Evolutionary conservation across 2,329 filamentous ascomycete species (phyloP).

Genomic region (Colletotrichum sp.): DNA sequence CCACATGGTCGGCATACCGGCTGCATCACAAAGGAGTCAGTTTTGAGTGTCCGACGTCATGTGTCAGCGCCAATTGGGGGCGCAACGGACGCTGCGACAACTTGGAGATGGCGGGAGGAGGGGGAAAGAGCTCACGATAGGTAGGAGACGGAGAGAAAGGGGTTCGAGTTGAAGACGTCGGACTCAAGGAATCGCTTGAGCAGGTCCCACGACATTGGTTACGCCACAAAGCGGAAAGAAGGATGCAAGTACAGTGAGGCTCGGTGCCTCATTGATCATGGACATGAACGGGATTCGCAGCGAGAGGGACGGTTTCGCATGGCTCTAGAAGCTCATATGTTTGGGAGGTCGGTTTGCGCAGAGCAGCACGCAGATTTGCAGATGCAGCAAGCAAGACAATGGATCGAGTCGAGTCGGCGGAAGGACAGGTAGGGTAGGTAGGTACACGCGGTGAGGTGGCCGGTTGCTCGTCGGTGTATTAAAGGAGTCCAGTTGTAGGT

Average conservation of each 20-base stretch:
- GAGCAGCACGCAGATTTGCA: conserved; percentile 9
- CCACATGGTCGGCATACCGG: conserved; percentile 87
- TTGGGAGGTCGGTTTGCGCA: background rate
- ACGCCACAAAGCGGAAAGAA: conserved; percentile 32
- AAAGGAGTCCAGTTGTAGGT: background rate
- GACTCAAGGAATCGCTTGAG: conserved; percentile 90
- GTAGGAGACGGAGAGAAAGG: conserved; percentile 87
- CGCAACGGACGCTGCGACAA: background rate
- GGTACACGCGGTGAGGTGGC: background rate
- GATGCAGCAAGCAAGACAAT: conserved; percentile 3
- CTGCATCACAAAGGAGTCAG: conserved; percentile 44
- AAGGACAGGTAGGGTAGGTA: background rate
- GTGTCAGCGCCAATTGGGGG: background rate
- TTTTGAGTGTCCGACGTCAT: background rate
- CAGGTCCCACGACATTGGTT: conserved; percentile 81
- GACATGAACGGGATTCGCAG: conserved; percentile 29
- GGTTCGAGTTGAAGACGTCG: conserved; percentile 92
- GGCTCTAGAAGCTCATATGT: conserved; percentile 20
- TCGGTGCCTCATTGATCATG: conserved; percentile 43
- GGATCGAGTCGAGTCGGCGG: background rate
- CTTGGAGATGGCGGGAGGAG: background rate
- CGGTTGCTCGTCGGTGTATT: conserved; percentile 1
- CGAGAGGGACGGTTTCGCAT: conserved; percentile 27
- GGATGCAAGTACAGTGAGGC: conserved; percentile 30
- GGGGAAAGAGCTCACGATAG: conserved; percentile 70